Conservation (phyloP, 306 rosid species). For the Rubus idaeus region DNA sequence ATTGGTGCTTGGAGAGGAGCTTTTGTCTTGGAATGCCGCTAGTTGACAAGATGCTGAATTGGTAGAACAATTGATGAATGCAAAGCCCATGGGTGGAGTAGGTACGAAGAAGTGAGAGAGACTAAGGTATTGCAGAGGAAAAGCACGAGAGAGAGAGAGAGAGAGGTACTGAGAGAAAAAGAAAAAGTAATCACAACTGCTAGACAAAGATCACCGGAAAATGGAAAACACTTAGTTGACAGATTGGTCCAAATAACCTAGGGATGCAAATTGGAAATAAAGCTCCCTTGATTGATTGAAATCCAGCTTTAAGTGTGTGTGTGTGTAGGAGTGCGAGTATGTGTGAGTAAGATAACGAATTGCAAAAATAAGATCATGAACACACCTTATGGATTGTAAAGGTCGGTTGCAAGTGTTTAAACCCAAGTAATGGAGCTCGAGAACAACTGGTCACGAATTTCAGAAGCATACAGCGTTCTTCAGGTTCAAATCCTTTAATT, state of each 20-base stretch:
- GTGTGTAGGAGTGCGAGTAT: background rate
- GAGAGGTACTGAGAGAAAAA: background rate
- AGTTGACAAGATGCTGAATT: background rate
- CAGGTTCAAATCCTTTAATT: constrained; percentile 67
- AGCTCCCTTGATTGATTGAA: background rate
- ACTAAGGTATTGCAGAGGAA: background rate
- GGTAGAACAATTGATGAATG: background rate
- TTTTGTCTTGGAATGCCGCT: background rate
- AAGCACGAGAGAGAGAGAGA: background rate
- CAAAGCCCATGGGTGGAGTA: background rate
- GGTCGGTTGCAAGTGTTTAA: constrained; percentile 86
- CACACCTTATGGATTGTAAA: constrained; percentile 92
- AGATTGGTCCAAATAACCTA: background rate
- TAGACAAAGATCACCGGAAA: background rate
- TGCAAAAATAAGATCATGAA: constrained; percentile 19
- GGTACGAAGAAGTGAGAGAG: background rate
- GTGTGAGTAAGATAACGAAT: constrained; percentile 1
- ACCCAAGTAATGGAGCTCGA: constrained; percentile 97
- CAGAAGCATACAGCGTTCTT: constrained; percentile 88
- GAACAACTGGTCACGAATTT: constrained; percentile 98
- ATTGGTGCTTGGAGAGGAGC: background rate
- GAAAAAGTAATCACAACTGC: background rate
- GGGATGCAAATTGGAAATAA: background rate
- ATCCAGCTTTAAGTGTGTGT: background rate
- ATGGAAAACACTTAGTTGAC: background rate